These are phyloP conservation scores for Sporisorium reilianum DNA, from an alignment of 1,284 basidiomycete species.

Conservation along the genomic window DNA sequence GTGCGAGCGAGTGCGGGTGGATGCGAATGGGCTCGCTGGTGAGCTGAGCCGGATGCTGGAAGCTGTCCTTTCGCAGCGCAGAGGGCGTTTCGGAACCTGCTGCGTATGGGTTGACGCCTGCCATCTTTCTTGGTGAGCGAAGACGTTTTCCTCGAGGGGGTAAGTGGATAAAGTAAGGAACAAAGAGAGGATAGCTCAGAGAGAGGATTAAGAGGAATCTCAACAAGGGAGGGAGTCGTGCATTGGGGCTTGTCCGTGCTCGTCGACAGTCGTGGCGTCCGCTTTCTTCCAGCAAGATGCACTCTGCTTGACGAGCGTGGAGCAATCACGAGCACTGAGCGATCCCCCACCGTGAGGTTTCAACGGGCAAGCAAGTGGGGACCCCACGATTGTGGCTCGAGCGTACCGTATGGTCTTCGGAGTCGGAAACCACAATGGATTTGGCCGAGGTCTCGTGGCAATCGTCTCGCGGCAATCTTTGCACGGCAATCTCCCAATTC, in stretches of 20 bases:
- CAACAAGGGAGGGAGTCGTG: background rate
- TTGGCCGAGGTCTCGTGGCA: no score
- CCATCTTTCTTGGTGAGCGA: slow-evolving; percentile 14
- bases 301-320: background rate
- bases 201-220: background rate
- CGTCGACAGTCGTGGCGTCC: no score
- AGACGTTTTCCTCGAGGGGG: background rate
- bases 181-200: background rate
- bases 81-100: slow-evolving; percentile 10
- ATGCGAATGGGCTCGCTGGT: slow-evolving; percentile 28
- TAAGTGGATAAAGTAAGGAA: background rate
- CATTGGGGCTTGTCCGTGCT: no score
- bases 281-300: no score
- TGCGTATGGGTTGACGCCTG: slow-evolving; percentile 41
- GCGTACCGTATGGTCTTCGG: no score
- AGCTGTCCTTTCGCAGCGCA: slow-evolving; percentile 10
- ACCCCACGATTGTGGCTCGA: no score
- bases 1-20: slow-evolving; percentile 32
- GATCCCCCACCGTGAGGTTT: no score
- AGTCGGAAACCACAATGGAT: no score
- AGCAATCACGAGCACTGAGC: no score
- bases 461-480: no score
- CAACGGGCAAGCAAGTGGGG: no score
- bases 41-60: slow-evolving; percentile 23
- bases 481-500: no score